Percentiles rank a stretch among this genome's conserved stretches.
Evolutionary conservation across 257 asterid species (phyloP).

Genomic region (Penstemon davidsonii): DNA sequence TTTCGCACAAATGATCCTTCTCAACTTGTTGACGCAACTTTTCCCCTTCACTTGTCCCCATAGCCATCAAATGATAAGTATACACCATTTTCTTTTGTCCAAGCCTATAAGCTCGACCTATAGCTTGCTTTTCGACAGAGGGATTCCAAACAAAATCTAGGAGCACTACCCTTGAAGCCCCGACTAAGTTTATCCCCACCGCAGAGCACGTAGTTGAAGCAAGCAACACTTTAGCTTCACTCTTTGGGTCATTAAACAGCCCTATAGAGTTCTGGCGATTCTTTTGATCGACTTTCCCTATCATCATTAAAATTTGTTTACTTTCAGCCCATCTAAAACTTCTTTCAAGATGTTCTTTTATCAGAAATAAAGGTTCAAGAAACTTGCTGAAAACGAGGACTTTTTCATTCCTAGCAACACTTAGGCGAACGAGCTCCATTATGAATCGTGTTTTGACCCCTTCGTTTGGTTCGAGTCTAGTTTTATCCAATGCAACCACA

Average conservation of each 20-base stretch:
- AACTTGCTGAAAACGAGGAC: conserved; percentile 32
- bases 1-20: conserved; percentile 13
- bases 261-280: neutral
- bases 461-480: conserved; percentile 16
- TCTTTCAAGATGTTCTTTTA: neutral
- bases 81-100: conserved; percentile 17
- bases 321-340: neutral
- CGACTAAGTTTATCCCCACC: conserved; percentile 14
- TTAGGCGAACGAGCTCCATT: conserved; percentile 26
- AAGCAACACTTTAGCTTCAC: conserved; percentile 13
- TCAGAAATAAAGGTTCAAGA: neutral
- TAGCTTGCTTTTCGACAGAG: conserved; percentile 15
- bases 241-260: neutral
- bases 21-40: conserved; percentile 11
- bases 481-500: neutral
- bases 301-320: neutral
- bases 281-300: neutral
- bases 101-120: conserved; percentile 18
- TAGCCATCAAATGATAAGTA: conserved; percentile 11
- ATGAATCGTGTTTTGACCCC: conserved; percentile 33
- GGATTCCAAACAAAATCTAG: conserved; percentile 24
- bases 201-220: conserved; percentile 20
- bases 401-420: conserved; percentile 26
- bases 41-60: conserved; percentile 7
- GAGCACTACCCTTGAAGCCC: conserved; percentile 13